Percentiles rank a stretch among this genome's conserved stretches.
Conservation (phyloP, 2,329 filamentous ascomycete species). For the Epichloe aotearoae region DNA sequence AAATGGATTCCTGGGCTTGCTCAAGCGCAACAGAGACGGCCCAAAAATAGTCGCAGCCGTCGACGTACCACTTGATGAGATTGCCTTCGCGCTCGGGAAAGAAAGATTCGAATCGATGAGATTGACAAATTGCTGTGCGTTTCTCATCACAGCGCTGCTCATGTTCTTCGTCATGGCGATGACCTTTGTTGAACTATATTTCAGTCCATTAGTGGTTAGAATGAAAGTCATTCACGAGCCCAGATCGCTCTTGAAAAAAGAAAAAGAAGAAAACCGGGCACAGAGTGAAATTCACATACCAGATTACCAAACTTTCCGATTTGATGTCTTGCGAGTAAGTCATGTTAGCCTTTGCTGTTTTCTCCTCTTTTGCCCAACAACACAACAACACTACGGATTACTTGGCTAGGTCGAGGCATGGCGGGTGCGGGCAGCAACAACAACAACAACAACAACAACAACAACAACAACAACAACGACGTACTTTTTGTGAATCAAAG, state of each 20-base stretch:
- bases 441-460: too few relatives aligned
- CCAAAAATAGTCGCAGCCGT: slow-evolving; percentile 92
- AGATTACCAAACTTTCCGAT: slow-evolving; percentile 51
- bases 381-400: background rate
- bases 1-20: slow-evolving; percentile 80
- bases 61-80: slow-evolving; percentile 91
- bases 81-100: slow-evolving; percentile 80
- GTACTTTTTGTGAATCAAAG: slow-evolving; percentile 46
- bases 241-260: background rate
- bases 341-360: background rate
- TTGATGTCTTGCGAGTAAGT: slow-evolving; percentile 26
- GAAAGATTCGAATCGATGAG: slow-evolving; percentile 78
- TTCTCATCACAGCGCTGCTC: slow-evolving; percentile 76
- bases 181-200: slow-evolving; percentile 61
- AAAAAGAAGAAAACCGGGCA: background rate
- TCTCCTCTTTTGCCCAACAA: background rate
- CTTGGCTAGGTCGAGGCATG: background rate
- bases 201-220: background rate
- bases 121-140: slow-evolving; percentile 54
- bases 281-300: slow-evolving; percentile 23
- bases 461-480: slow-evolving; percentile 14
- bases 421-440: background rate
- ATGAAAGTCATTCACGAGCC: background rate
- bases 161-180: slow-evolving; percentile 88
- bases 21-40: slow-evolving; percentile 85